Evolutionary conservation across 306 rosid species (phyloP), one percentile per base, ranked within the genome.

Genomic region (Begonia fuchsioides): DNA sequence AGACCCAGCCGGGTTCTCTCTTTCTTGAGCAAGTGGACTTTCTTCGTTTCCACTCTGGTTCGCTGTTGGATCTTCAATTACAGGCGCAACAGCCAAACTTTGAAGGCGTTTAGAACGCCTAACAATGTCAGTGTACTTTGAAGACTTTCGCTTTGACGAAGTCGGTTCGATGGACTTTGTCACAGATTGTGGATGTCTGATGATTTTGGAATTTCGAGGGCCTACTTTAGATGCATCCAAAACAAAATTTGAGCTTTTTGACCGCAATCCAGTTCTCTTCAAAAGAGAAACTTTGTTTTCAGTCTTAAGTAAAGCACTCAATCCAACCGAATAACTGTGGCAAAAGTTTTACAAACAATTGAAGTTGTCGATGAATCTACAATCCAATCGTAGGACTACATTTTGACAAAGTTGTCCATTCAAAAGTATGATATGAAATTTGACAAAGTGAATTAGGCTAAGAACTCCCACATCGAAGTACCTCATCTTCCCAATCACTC

Each of bases 91-190:
- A 13, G 32, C 58, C 12, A 3, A 51, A 10, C 35, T 64, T 20
- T 17, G 26, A 35, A 86, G 52, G 38, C 85, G 87, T 7, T 52
- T 39, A 4, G 85, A 87, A 41, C 87, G 78, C 69, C 94, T 73
- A 51, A 67, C 66, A 54, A 9, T 12, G 8, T 50, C 5, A 11
- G 3, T 9, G 19, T 2, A 11, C 45, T 46, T 62, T 46, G 39
- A 50, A 2, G 67, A 13, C 13, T 39, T 70, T 50, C 67, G 70
- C 55, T 17, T 69, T 18, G 59, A 49, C 44, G 43, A 43, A 14
- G 39, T n/a, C 13, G 10, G 16, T 43, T 61, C 14, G 44, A 62
- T 15, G 39, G 55, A 3, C 44, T 72, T 72, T 58, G 56, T 55
- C 62, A 14, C 57, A 38, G n/a, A 50, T 35, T 38, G 45, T 57